A percentile compares a stretch with the other conserved stretches of the same genome.
Evolutionary conservation across 2,329 filamentous ascomycete species (phyloP).

Genomic region (Colletotrichum destructivum): DNA sequence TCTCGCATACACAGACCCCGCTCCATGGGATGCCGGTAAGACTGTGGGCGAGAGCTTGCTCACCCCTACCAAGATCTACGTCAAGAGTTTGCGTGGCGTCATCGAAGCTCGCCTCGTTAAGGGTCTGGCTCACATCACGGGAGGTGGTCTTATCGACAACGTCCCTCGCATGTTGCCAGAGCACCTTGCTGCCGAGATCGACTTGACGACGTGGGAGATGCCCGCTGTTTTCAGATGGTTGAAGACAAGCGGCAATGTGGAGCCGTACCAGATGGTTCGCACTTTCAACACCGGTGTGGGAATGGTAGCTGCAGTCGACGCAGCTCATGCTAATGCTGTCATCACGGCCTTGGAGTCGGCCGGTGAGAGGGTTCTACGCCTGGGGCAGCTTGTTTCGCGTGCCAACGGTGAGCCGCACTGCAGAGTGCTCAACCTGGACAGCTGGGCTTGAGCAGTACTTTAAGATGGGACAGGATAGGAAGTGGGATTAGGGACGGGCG

Average conservation of each 20-base stretch:
- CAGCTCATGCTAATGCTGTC: conserved; percentile 74
- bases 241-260: conserved; percentile 79
- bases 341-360: conserved; percentile 72
- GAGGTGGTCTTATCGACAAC: conserved; percentile 93
- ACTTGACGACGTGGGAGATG: conserved; percentile 81
- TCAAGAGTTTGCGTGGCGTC: conserved; percentile 82
- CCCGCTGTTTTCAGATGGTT: conserved; percentile 91
- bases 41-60: conserved; percentile 84
- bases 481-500: conserved; percentile 10
- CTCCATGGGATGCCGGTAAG: conserved; percentile 80
- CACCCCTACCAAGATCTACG: conserved; percentile 94
- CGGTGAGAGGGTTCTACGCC: conserved; percentile 83
- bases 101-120: conserved; percentile 78
- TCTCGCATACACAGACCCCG: conserved; percentile 78
- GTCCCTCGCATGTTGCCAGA: conserved; percentile 92
- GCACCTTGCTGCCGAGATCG: conserved; percentile 84
- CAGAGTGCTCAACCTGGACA: conserved; percentile 71
- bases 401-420: conserved; percentile 61
- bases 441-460: conserved; percentile 51
- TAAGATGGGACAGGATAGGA: neutral
- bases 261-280: conserved; percentile 84
- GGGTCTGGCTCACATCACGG: conserved; percentile 97
- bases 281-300: conserved; percentile 97
- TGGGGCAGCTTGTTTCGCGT: conserved; percentile 80
- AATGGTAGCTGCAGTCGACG: conserved; percentile 89